Evolutionary conservation across 2,329 filamentous ascomycete genomes (phyloP), one percentile per base, ranked within the genome.

Genomic region (Catunica adiposa): DNA sequence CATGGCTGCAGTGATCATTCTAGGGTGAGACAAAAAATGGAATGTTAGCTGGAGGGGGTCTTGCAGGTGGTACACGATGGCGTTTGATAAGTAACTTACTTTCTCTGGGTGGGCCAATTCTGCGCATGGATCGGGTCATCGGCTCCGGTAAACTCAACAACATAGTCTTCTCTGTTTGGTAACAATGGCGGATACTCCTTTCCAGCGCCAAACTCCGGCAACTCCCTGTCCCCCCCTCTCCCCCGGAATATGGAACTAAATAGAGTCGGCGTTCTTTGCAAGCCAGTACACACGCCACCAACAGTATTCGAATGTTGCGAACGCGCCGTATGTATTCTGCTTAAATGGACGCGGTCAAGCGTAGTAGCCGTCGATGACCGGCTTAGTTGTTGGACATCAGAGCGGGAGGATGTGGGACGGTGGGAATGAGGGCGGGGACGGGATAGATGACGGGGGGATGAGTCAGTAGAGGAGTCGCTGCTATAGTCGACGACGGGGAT

Each of bases 41-140:
- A 17, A 14, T 53, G 38, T 47, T 31, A 34, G 48, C 22, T 14
- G 3, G 46, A 2, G 14, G 8, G 17, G n/a, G n/a, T n/a, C 47
- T 34, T 29, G 31, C 15, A 17, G 11, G 53, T 20, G n/a, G 22
- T 15, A 9, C 14, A 46, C n/a, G 34, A 34, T 7, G 29, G n/a
- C 5, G 1, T 38, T 29, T 34, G 53, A n/a, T 37, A 8, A n/a
- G 17, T 23, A 2, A 73, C 75, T 64, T 67, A 79, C 80, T 94
- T 95, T 72, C 86, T 89, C 64, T 71, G 78, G 55, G 85, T 64
- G 0, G 84, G 76, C 89, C 89, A 95, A 66, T 95, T 95, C 69
- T 90, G 85, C 1, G 87, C 84, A 67, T 94, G 88, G 59, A 89
- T 64, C 1, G 88, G 88, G 63, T 95, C 89, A 60, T 89, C 76